Percentiles rank a stretch among this genome's conserved stretches.
phyloP scores from a whole-genome alignment of 1,139 yeast genomes.

The Candida smagusa region DNA sequence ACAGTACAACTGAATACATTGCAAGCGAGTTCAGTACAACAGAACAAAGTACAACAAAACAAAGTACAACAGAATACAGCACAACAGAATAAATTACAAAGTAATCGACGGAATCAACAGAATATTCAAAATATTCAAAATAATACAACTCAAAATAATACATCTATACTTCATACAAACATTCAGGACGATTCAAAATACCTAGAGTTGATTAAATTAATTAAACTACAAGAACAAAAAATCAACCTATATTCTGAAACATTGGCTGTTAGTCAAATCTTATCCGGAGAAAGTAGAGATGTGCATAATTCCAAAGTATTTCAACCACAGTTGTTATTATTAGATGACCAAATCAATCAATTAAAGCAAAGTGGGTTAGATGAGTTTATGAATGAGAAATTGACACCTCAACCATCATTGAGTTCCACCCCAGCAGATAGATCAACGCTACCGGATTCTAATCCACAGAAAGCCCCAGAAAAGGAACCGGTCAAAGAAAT shows the following conservation, averaged over 20 bases:
- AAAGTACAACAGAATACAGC: no score
- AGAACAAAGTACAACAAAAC: background rate
- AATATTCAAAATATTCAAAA: background rate
- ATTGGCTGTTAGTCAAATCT: constrained; percentile 5
- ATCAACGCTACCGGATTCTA: background rate
- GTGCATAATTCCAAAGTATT: constrained; percentile 7
- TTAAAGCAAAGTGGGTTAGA: constrained; percentile 3
- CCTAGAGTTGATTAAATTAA: constrained; percentile 5
- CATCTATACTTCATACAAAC: background rate
- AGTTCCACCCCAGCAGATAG: background rate
- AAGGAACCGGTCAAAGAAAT: background rate
- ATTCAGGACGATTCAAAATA: background rate
- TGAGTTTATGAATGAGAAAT: constrained; percentile 1
- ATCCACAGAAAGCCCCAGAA: no score
- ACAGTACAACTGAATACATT: no score
- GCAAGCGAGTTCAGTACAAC: no score
- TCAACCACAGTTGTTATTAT: constrained; percentile 3
- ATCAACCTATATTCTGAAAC: constrained; percentile 11
- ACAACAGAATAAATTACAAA: background rate
- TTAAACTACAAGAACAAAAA: constrained; percentile 12
- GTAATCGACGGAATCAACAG: background rate
- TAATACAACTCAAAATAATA: background rate
- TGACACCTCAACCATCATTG: background rate
- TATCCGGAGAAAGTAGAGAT: constrained; percentile 6
- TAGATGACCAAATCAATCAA: constrained; percentile 3